phyloP scores from a whole-genome alignment of 2,329 filamentous ascomycete genomes.

The Paracorniculantispora psalliotae region DNA sequence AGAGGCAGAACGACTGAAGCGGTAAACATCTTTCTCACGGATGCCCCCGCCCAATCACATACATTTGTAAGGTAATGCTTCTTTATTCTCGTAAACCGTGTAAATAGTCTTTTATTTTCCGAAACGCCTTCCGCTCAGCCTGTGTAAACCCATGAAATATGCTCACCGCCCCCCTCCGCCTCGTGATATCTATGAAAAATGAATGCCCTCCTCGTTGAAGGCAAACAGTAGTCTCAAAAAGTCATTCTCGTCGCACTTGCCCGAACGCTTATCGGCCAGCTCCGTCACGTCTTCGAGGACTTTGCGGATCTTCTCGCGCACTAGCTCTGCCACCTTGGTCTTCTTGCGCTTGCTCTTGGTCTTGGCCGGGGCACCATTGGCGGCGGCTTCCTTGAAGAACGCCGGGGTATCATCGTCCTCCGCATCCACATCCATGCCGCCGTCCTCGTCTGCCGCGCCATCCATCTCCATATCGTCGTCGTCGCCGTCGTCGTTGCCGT shows the following conservation, averaged over 20 bases:
- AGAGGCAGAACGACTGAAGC: too few species aligned
- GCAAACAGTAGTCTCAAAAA: constrained; percentile 75
- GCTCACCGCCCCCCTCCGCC: too few species aligned
- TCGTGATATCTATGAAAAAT: constrained; percentile 57
- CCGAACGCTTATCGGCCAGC: constrained; percentile 73
- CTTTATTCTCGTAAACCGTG: neutral
- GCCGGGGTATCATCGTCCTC: constrained; percentile 69
- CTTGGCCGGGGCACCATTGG: constrained; percentile 40
- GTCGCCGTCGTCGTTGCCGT: constrained; percentile 40
- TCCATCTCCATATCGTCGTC: constrained; percentile 34
- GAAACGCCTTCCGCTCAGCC: constrained; percentile 6
- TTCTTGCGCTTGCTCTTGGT: constrained; percentile 68
- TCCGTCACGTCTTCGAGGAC: constrained; percentile 78
- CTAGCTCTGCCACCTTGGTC: constrained; percentile 72
- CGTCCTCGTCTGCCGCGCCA: constrained; percentile 41
- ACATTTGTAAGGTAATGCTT: too few species aligned
- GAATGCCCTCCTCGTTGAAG: constrained; percentile 89
- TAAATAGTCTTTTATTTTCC: neutral
- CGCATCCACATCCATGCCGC: constrained; percentile 49
- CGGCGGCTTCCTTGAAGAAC: constrained; percentile 67
- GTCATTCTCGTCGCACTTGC: constrained; percentile 88
- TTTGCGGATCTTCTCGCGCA: constrained; percentile 81
- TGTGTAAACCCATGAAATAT: neutral
- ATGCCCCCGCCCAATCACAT: too few species aligned
- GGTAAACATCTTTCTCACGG: too few species aligned